A percentile compares a stretch with the other conserved stretches of the same genome.
phyloP scores from a whole-genome alignment of 192 early-diverging fungal species.

The Coemansia sp. region DNA sequence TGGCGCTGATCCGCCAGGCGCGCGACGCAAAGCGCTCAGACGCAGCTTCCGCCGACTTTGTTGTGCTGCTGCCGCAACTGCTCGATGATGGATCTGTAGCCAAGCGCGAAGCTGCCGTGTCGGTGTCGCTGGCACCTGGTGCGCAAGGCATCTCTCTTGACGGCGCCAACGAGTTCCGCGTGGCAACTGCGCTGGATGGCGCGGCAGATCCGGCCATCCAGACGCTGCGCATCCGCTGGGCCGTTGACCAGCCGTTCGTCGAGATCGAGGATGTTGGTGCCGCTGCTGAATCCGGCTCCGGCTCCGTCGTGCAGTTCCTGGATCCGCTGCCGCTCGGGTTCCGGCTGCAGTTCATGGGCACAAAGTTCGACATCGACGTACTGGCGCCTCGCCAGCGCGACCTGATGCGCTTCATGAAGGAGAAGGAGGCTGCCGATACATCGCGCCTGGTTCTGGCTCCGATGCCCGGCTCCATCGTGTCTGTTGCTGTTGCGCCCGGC shows the following conservation, averaged over 20 bases:
- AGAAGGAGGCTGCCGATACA: slow-evolving; percentile 71
- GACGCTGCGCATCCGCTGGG: slow-evolving; percentile 62
- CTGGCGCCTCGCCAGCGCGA: slow-evolving; percentile 63
- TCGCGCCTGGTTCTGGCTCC: slow-evolving; percentile 77
- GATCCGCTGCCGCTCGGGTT: slow-evolving; percentile 74
- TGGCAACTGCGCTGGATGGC: slow-evolving; percentile 4
- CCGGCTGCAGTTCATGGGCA: slow-evolving; percentile 79
- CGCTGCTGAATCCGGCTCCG: slow-evolving; percentile 4
- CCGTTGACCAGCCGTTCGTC: slow-evolving; percentile 72
- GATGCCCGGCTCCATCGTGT: slow-evolving; percentile 91
- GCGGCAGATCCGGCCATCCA: slow-evolving; percentile 19
- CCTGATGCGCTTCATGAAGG: slow-evolving; percentile 70
- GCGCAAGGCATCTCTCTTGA: slow-evolving; percentile 1
- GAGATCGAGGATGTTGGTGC: slow-evolving; percentile 38
- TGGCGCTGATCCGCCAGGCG: slow-evolving; percentile 68
- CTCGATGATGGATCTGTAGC: slow-evolving; percentile 48
- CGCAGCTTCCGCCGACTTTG: not conserved
- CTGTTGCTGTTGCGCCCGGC: slow-evolving; percentile 75
- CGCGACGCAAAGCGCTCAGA: slow-evolving; percentile 24
- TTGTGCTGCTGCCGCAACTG: slow-evolving; percentile 47
- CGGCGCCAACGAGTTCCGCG: slow-evolving; percentile 36
- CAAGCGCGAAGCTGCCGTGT: slow-evolving; percentile 31
- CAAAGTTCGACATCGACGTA: slow-evolving; percentile 77
- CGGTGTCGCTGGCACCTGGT: not conserved
- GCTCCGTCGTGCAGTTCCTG: slow-evolving; percentile 69